Evolutionary conservation across 495 filamentous ascomycete genomes (phyloP), one percentile per base, ranked within the genome.

Genomic region (Aspergillus indologenus): DNA sequence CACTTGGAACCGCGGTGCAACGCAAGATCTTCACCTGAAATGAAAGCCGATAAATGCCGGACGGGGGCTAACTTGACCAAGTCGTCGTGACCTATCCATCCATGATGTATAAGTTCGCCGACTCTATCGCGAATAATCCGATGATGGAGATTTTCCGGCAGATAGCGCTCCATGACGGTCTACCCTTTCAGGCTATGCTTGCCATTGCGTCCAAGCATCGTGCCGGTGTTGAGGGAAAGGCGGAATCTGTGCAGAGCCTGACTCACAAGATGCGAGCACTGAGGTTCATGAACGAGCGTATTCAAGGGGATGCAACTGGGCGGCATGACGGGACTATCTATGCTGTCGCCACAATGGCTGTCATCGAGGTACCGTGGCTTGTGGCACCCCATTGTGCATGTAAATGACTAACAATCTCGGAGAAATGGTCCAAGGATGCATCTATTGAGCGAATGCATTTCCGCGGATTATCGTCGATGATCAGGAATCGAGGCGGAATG

Each of bases 351-450:
- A 70, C 67, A 9, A 70, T 70, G 67, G 67, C 67, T 61, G 67
- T 70, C n/a, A 70, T 70, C 44, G 67, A 70, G 65, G 67, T 70
- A 67, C 42, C 42, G 11, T 52, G 17, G 34, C 18, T 31, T 46
- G 3, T 45, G 47, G 7, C 15, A 20, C 11, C 19, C 4, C 45
- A 26, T n/a, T 22, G 31, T 44, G 47, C 53, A 19, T 51, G 22
- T 5, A 57, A 20, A 14, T 42, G 20, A 51, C 58, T 65, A 51
- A 65, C 53, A 43, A 12, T 2, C 52, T 12, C 31, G 46, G 19
- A 70, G 67, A 70, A 70, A 70, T 70, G 67, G 67, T 70, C 67
- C 3, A 67, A 66, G 51, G 67, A 70, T 58, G 54, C 65, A 5
- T 70, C 67, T 0, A 65, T 69, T 26, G 67, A 70, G 57, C 60